Conservation (phyloP, 1,284 basidiomycete genomes). For the Blastosporella zonata region DNA sequence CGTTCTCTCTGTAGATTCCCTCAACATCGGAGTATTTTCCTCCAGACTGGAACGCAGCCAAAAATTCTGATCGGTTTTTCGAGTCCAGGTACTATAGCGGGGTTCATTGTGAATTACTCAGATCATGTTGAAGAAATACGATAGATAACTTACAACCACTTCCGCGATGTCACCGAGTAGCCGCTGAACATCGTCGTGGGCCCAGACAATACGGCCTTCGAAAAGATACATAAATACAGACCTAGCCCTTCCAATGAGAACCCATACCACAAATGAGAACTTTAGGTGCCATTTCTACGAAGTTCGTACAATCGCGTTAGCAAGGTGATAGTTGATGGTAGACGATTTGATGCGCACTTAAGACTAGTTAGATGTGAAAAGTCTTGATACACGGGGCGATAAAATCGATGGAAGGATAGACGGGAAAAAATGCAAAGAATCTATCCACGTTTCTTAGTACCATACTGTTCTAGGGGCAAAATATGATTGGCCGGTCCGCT, state of each 20-base stretch:
- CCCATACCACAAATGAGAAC: slow-evolving; percentile 24
- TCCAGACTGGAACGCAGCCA: slow-evolving; percentile 57
- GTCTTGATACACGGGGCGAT: not conserved
- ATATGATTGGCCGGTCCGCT: slow-evolving; percentile 8
- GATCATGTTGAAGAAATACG: not conserved
- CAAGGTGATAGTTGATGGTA: not conserved
- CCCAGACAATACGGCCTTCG: slow-evolving; percentile 74
- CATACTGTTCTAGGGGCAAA: not conserved
- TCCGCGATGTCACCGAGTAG: slow-evolving; percentile 71
- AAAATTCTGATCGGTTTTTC: slow-evolving; percentile 63
- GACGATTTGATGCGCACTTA: no score
- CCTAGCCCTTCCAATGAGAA: no score
- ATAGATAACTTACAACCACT: slow-evolving; percentile 62
- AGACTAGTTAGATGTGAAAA: not conserved
- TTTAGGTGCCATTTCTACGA: slow-evolving; percentile 18
- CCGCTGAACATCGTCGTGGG: slow-evolving; percentile 67
- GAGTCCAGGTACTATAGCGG: slow-evolving; percentile 59
- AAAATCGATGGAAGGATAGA: not conserved
- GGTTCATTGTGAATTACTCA: not conserved
- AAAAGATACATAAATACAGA: not conserved
- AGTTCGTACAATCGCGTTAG: not conserved
- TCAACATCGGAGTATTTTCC: slow-evolving; percentile 75
- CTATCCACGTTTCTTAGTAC: slow-evolving; percentile 1
- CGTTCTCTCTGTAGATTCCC: slow-evolving; percentile 80
- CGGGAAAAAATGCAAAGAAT: no score